phyloP scores from a whole-genome alignment of 164 flowering plant genomes.

The Berberis vulgaris region DNA sequence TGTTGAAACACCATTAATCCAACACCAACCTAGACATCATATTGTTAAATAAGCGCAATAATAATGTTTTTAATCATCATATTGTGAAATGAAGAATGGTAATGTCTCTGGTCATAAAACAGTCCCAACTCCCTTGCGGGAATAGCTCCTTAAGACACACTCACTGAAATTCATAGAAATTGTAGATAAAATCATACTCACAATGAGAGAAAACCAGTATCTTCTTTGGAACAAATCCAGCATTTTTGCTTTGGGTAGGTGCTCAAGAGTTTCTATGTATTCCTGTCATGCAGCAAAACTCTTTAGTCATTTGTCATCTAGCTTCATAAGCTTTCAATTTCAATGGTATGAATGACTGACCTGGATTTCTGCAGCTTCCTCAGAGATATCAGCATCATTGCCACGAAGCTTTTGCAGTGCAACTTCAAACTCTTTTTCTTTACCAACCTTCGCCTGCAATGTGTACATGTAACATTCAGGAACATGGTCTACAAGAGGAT shows the following conservation, averaged over 20 bases:
- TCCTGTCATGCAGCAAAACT: constrained; percentile 41
- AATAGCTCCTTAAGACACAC: no score
- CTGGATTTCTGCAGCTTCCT: constrained; percentile 68
- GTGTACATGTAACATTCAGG: not conserved
- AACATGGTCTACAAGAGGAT: not conserved
- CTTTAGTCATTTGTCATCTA: not conserved
- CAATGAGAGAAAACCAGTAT: constrained; percentile 61
- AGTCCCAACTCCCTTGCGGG: no score
- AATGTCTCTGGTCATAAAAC: no score
- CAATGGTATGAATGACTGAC: constrained; percentile 20
- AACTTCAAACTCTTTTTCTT: constrained; percentile 48
- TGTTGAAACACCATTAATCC: constrained; percentile 82
- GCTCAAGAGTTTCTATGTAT: constrained; percentile 50
- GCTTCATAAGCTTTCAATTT: not conserved
- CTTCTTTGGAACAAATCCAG: constrained; percentile 66
- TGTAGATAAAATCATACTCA: constrained; percentile 14
- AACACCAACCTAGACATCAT: constrained; percentile 56
- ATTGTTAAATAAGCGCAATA: not conserved
- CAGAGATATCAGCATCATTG: constrained; percentile 54
- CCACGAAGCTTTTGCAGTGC: constrained; percentile 70
- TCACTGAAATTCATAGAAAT: no score
- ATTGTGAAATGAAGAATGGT: no score
- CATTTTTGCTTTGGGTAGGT: constrained; percentile 60
- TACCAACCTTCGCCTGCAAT: constrained; percentile 67
- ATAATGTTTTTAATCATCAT: no score